Evolutionary conservation across 805 yeast species (phyloP).

Genomic region (Zygoascus ofunaensis): DNA sequence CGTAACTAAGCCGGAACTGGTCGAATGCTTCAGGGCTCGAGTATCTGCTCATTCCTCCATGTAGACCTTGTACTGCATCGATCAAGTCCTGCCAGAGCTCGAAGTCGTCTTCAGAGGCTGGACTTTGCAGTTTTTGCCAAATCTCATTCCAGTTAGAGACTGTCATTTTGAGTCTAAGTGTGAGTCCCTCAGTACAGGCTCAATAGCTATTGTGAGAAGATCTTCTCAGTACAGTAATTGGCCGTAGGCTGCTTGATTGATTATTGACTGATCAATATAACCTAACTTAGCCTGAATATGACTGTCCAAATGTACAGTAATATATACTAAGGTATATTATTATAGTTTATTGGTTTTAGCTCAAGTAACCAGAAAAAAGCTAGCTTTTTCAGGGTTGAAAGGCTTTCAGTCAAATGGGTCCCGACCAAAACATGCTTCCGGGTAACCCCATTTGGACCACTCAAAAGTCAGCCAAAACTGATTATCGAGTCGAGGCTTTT

Average conservation of each 20-base stretch:
- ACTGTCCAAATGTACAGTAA: too few species aligned
- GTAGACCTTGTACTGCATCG: conserved; percentile 20
- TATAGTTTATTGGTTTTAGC: too few species aligned
- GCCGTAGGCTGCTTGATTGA: neutral
- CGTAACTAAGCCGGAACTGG: conserved; percentile 23
- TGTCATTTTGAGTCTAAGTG: too few species aligned
- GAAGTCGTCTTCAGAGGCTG: conserved; percentile 25
- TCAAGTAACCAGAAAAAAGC: too few species aligned
- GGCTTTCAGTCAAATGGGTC: too few species aligned
- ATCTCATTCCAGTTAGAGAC: conserved; percentile 15
- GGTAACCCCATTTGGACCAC: neutral
- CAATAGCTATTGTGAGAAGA: neutral
- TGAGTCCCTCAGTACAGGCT: too few species aligned
- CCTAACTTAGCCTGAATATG: too few species aligned
- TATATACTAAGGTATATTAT: too few species aligned
- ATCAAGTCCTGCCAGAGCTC: conserved; percentile 29
- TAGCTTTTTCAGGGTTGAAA: too few species aligned
- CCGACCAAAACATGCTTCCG: too few species aligned
- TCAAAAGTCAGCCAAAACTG: neutral
- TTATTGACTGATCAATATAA: too few species aligned
- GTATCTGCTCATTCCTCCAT: conserved; percentile 26
- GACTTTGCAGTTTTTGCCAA: conserved; percentile 12
- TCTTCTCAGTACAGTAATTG: neutral
- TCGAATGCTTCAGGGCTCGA: conserved; percentile 21
- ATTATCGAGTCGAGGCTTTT: neutral